Evolutionary conservation across 1,139 yeast species (phyloP), one percentile per base, ranked within the genome.

Genomic region (Yamadazyma triangularis): DNA sequence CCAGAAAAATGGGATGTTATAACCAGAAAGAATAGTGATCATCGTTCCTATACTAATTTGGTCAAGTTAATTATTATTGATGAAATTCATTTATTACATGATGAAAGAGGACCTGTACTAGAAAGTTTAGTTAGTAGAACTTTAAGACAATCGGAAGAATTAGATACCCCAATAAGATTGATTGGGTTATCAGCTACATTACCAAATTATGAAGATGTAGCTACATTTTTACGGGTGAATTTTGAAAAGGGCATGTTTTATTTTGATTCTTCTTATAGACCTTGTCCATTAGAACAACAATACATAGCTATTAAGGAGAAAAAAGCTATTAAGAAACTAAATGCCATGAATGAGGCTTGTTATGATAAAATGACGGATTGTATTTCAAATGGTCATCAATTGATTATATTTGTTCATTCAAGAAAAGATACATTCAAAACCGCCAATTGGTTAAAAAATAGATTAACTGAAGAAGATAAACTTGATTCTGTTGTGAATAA

Each of bases 1-100:
- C 98, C 98, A 0, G 98, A 91, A 55, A 91, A 91, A 58, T 91
- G 99, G 99, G 99, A 91, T 64, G 96, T 91, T 19, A 80, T 89
- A 14, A 89, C 96, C 1, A 70, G 97, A 58, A 89, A 89, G 47
- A n/a, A n/a, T n/a, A 66, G 77, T 7, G 9, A 18, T 18, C 89
- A 83, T 36, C 59, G 71, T 1, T 72, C 81, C 4, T 80, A 78
- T 42, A 73, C 80, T 0, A 69, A 71, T 26, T 59, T 79, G 3
- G 93, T 87, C 1, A 70, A 76, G 28, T 64, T 91, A 10, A 60
- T 91, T n/a, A 83, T 91, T 23, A 79, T 91, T 33, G 98, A 91
- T 64, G 98, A 91, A 57, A 83, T 91, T 39, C 98, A 91, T 64
- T 65, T 91, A 35, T 66, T 91, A 45, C 96, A 91, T 51, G 98